A percentile compares a stretch with the other conserved stretches of the same genome.
These are phyloP conservation scores for Cyclostephanos invisitatus DNA, from an alignment of 108 stramenopile genomes.

Conservation along the genomic window DNA sequence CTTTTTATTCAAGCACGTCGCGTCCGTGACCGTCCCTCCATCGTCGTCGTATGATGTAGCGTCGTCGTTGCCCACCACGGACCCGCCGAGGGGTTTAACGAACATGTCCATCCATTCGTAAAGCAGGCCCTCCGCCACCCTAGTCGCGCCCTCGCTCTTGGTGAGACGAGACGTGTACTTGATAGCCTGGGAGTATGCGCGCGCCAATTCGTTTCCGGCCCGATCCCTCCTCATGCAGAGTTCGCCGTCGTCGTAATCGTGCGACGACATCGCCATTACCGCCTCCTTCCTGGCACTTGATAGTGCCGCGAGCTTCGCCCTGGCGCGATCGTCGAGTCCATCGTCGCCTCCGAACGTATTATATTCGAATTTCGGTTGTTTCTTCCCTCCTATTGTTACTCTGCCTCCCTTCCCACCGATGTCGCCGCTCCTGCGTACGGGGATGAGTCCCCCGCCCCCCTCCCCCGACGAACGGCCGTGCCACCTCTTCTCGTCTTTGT, in stretches of 20 bases:
- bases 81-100: constrained; percentile 11
- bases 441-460: neutral
- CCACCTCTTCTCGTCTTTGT: neutral
- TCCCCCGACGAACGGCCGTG: too few relatives aligned
- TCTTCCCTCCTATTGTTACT: neutral
- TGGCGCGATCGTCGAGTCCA: constrained; percentile 31
- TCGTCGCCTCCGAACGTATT: neutral
- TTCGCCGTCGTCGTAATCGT: constrained; percentile 2
- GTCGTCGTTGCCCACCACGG: constrained; percentile 6
- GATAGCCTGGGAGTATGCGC: constrained; percentile 45
- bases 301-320: constrained; percentile 28
- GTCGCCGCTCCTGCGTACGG: neutral
- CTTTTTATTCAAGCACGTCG: constrained; percentile 28
- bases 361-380: neutral
- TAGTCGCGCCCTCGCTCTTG: constrained; percentile 33
- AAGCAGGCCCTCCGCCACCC: constrained; percentile 31
- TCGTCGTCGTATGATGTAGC: neutral
- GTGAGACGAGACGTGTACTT: constrained; percentile 44
- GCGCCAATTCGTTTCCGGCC: constrained; percentile 23
- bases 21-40: neutral
- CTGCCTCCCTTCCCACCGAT: neutral
- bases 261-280: constrained; percentile 17
- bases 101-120: constrained; percentile 45
- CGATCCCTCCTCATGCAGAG: constrained; percentile 27
- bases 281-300: constrained; percentile 17